These are phyloP conservation scores for Gastroboletus turbinatus DNA, from an alignment of 1,284 basidiomycete genomes.

Conservation along the genomic window DNA sequence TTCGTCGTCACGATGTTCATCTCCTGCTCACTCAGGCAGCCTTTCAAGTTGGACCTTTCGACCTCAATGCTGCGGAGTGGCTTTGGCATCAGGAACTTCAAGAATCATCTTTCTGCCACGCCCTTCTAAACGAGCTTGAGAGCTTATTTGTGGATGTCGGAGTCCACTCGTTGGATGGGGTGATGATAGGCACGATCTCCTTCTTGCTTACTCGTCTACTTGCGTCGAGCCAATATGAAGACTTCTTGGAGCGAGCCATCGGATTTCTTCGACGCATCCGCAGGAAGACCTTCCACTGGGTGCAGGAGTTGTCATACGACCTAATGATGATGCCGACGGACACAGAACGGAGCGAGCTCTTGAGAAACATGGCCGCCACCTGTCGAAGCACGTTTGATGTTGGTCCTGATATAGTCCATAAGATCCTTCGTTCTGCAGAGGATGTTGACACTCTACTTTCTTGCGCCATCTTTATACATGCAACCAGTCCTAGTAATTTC, in stretches of 20 bases:
- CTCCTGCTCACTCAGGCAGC: neutral
- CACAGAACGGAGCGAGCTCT: slow-evolving; percentile 21
- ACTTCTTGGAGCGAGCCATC: slow-evolving; percentile 10
- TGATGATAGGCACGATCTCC: slow-evolving; percentile 36
- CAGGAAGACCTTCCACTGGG: slow-evolving; percentile 37
- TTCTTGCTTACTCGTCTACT: slow-evolving; percentile 37
- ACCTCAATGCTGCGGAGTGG: neutral
- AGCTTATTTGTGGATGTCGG: neutral
- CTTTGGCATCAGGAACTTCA: neutral
- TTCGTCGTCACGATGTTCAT: neutral
- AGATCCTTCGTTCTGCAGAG: slow-evolving; percentile 12
- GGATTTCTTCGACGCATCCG: slow-evolving; percentile 33
- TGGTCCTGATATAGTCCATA: slow-evolving; percentile 13
- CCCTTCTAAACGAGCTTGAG: neutral
- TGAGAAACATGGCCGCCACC: slow-evolving; percentile 36
- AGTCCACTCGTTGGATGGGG: slow-evolving; percentile 32
- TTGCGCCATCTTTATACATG: slow-evolving; percentile 26
- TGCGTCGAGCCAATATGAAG: slow-evolving; percentile 19
- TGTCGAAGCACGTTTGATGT: slow-evolving; percentile 44
- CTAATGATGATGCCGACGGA: slow-evolving; percentile 22
- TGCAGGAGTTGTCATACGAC: slow-evolving; percentile 29
- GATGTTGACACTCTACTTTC: slow-evolving; percentile 35
- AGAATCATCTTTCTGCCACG: neutral
- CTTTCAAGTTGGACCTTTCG: neutral
- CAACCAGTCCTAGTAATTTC: neutral